These are phyloP conservation scores for Trametes cubensis DNA, from an alignment of 768 basidiomycete species.

Conservation along the genomic window DNA sequence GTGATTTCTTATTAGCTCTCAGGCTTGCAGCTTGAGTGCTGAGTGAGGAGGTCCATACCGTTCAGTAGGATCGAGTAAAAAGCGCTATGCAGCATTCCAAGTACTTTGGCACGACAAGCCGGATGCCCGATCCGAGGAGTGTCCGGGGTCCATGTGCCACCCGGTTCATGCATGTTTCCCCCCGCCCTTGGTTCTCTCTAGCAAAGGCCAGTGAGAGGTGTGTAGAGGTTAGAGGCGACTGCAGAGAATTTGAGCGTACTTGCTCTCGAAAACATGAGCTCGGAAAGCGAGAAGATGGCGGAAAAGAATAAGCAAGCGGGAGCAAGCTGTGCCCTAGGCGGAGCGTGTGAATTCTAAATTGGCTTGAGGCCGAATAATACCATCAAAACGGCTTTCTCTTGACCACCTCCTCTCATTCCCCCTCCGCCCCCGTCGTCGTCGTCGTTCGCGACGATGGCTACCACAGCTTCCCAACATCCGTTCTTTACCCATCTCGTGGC, in stretches of 20 bases:
- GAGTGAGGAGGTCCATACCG: too few species aligned
- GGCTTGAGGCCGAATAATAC: conserved; percentile 11
- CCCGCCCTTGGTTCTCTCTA: too few species aligned
- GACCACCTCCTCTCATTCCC: conserved; percentile 11
- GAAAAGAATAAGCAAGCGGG: neutral
- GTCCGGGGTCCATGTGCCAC: conserved; percentile 1
- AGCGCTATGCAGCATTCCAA: too few species aligned
- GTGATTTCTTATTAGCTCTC: too few species aligned
- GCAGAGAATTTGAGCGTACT: too few species aligned
- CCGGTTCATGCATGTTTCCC: conserved; percentile 4
- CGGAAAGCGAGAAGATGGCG: neutral
- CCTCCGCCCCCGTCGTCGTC: conserved; percentile 13
- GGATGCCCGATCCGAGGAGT: neutral
- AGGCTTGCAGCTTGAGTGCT: too few species aligned
- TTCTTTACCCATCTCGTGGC: conserved; percentile 60
- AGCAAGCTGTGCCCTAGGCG: conserved; percentile 1
- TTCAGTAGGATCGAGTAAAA: too few species aligned
- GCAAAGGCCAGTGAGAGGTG: too few species aligned
- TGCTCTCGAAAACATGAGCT: neutral
- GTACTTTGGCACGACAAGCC: conserved; percentile 2
- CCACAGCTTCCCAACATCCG: conserved; percentile 37
- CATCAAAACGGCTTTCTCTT: conserved; percentile 6
- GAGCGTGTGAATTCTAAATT: conserved; percentile 8
- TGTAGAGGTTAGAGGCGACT: too few species aligned
- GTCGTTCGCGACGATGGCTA: conserved; percentile 38